Evolutionary conservation across 192 early-diverging fungal genomes (phyloP), one percentile per base, ranked within the genome.

Genomic region (Umbelopsis ramanniana): DNA sequence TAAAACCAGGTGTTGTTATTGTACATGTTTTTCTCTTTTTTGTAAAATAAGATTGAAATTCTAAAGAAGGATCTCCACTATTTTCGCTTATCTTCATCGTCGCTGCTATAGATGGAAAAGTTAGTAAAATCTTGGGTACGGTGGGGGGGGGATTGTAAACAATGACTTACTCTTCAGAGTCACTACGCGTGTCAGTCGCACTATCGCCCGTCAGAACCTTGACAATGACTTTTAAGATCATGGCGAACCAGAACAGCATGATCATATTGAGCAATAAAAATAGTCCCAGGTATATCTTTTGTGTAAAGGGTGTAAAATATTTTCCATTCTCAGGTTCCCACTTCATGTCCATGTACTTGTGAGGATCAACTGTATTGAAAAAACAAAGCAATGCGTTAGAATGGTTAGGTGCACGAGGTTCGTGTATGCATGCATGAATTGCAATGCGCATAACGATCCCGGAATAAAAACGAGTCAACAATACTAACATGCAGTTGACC

Each of bases 231-330:
- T 75, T 80, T n/a, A 89, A 38, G 70, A 95, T 91, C 85, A 94
- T 81, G 29, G 80, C 67, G 66, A 94, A 89, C 94, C 94, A 95
- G 77, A 89, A 93, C 48, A 92, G 74, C 45, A 95, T 82, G 33
- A 95, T 76, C 8, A 83, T 67, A 79, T 95, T 87, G 54, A 95
- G 77, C 6, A 85, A 68, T 17, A 82, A 78, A 22, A 95, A 83
- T 6, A 93, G 71, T 3, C 76, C 80, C 68, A 93, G 79, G 76
- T 90, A 88, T 14, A 77, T 75, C 47, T 72, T 84, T 82, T 75
- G 88, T 33, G 76, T 80, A 67, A 60, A 79, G 52, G 68, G 74
- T 71, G 73, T 80, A 45, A 86, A 79, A 52, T 83, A 90, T 52
- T 85, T 84, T 67, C 84, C 83, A 14, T 85, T 82, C n/a, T 84